Base-by-base conservation (phyloP, 768 basidiomycete genomes). In the Mycena vitilis region DNA sequence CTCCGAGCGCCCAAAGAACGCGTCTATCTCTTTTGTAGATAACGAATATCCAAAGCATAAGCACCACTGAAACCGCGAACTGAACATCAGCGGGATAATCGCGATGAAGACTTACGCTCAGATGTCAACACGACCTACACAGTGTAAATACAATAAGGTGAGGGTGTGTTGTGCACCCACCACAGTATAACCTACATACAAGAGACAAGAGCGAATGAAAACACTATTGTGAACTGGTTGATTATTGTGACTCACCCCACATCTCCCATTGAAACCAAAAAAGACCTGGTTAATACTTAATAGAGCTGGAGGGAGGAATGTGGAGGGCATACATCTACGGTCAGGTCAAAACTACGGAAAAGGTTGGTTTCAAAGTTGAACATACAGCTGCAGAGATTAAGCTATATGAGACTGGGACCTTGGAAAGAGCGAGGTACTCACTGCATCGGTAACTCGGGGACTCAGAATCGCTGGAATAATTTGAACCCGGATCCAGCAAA, bases 261-360 rank as follows among this genome's bases (percentile, higher is more conserved):
- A 72, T 67, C 65, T 78, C 76, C 74, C 76, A 78, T 34, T 63
- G 71, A 52, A 77, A 75, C 76, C 75, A 78, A 69, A 77, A 75
- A 2, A 63, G 45, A 61, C 78, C 72, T 74, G 30, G 30, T 5
- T 30, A 30, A 30, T 25, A 9, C 40, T 22, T 5, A 22, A 25
- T 47, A 30, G 0, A 4, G 8, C 15, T 11, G 2, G 16, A 36
- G 20, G 12, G 9, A 18, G 11, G 7, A 2, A 23, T 9, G 10
- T 12, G 48, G 5, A 25, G 6, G 4, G 4, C 53, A 10, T 18
- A 65, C 64, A 65, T 52, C 64, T 65, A 56, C 52, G 52, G 11
- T 5, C 8, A 37, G 58, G 36, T n/a, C 5, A 34, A 0, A 20
- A 37, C 30, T 20, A 30, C 30, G 38, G 45, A 12, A 20, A 34